Conservation (phyloP, 2,329 filamentous ascomycete genomes). For the Trichophyton benhamiae region DNA sequence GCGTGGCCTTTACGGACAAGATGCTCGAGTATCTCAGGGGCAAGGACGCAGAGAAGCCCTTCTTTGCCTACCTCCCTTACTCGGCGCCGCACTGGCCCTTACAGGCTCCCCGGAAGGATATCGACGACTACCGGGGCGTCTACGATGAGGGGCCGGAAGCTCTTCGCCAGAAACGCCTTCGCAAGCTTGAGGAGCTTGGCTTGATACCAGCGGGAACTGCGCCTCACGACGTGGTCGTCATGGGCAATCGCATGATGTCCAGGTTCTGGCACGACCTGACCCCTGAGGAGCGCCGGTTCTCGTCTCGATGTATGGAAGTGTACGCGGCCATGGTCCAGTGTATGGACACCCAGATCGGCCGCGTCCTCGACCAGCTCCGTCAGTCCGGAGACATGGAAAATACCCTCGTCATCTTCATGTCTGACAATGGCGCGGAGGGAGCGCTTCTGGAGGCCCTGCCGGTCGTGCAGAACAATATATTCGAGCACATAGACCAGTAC, state of each 20-base stretch:
- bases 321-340: constrained; percentile 53
- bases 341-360: constrained; percentile 50
- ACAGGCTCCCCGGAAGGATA: constrained; percentile 45
- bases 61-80: constrained; percentile 51
- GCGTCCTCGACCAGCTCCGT: constrained; percentile 45
- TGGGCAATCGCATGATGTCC: constrained; percentile 38
- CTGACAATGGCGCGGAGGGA: constrained; percentile 51
- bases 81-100: constrained; percentile 53
- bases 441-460: constrained; percentile 48
- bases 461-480: constrained; percentile 42
- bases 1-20: constrained; percentile 41
- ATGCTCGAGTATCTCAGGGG: constrained; percentile 42
- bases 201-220: constrained; percentile 39
- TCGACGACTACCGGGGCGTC: constrained; percentile 45
- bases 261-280: constrained; percentile 29
- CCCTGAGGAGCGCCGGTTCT: constrained; percentile 29
- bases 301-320: constrained; percentile 45
- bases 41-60: constrained; percentile 38
- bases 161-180: constrained; percentile 42
- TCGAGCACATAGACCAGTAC: constrained; percentile 44
- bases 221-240: constrained; percentile 26
- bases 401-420: constrained; percentile 53
- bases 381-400: constrained; percentile 48
- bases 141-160: constrained; percentile 51
- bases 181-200: constrained; percentile 45